These are phyloP conservation scores for Globisporangium heterothallicum DNA, from an alignment of 352 stramenopile species.

Conservation along the genomic window DNA sequence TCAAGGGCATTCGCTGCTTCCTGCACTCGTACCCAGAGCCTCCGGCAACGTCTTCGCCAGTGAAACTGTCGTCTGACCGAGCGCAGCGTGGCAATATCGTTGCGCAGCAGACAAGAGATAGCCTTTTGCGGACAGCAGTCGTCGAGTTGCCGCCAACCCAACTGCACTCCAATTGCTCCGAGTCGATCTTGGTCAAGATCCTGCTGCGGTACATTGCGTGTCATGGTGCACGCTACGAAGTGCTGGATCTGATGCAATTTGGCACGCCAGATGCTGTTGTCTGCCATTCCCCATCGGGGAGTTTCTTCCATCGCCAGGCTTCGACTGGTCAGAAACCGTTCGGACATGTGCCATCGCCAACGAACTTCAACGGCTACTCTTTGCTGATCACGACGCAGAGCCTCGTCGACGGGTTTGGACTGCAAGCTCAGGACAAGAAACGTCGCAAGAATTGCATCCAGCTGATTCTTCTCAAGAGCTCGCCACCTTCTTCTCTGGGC, in stretches of 20 bases:
- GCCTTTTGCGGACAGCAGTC: conserved; percentile 40
- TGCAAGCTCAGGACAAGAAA: conserved; percentile 33
- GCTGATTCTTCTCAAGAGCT: conserved; percentile 59
- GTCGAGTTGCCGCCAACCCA: conserved; percentile 54
- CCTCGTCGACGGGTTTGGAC: conserved; percentile 25
- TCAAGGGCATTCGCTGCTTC: conserved; percentile 76
- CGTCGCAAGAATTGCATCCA: conserved; percentile 64
- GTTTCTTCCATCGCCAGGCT: conserved; percentile 67
- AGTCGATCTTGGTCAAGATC: conserved; percentile 72
- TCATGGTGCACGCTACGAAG: conserved; percentile 73
- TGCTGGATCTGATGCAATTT: conserved; percentile 81
- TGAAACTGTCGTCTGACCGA: not conserved
- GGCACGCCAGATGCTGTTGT: conserved; percentile 79
- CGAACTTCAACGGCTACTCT: conserved; percentile 48
- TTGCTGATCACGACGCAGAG: conserved; percentile 75
- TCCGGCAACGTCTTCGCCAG: not conserved
- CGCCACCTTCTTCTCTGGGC: conserved; percentile 25
- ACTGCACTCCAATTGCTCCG: conserved; percentile 62
- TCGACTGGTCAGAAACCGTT: conserved; percentile 21
- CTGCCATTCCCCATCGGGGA: conserved; percentile 66
- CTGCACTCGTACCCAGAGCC: conserved; percentile 48
- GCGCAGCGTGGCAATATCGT: conserved; percentile 12
- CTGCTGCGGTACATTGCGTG: conserved; percentile 83
- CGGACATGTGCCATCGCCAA: conserved; percentile 14
- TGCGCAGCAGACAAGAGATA: conserved; percentile 28